Evolutionary conservation across 2,329 filamentous ascomycete species (phyloP).

Genomic region (Fusarium musae): DNA sequence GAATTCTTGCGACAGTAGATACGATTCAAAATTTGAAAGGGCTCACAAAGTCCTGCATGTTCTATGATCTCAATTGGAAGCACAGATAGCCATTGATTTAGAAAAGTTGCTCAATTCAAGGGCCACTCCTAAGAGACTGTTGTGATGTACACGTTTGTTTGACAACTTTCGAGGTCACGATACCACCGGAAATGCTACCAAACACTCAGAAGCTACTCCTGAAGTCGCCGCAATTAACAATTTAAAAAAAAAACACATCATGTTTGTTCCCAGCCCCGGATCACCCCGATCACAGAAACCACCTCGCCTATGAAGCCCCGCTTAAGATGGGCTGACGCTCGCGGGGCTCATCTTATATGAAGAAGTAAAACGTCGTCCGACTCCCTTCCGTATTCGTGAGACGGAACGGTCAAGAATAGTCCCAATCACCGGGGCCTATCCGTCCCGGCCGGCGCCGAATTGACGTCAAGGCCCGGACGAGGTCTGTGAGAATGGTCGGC

Average conservation of each 20-base stretch:
- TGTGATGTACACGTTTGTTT: neutral
- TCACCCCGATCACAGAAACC: conserved; percentile 40
- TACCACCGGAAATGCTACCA: conserved; percentile 9
- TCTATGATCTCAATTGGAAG: neutral
- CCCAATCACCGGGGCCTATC: neutral
- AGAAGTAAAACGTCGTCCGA: conserved; percentile 9
- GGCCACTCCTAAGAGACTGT: too few species aligned
- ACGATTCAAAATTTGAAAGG: neutral
- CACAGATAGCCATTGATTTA: neutral
- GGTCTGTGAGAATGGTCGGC: conserved; percentile 3
- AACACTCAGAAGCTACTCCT: neutral
- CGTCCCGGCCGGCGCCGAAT: conserved; percentile 28
- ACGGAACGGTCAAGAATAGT: conserved; percentile 10
- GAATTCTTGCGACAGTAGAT: neutral
- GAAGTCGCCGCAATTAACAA: conserved; percentile 3
- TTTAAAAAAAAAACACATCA: conserved; percentile 13
- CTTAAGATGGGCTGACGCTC: conserved; percentile 43
- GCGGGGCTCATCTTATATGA: conserved; percentile 7
- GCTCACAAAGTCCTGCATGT: neutral
- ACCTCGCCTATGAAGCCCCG: conserved; percentile 33
- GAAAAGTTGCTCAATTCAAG: neutral
- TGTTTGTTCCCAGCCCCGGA: conserved; percentile 32
- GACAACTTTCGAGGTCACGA: neutral
- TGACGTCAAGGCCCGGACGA: conserved; percentile 16
- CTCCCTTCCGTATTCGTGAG: conserved; percentile 40